phyloP scores from a whole-genome alignment of 768 basidiomycete genomes.

The Leccinum subtestaceum region DNA sequence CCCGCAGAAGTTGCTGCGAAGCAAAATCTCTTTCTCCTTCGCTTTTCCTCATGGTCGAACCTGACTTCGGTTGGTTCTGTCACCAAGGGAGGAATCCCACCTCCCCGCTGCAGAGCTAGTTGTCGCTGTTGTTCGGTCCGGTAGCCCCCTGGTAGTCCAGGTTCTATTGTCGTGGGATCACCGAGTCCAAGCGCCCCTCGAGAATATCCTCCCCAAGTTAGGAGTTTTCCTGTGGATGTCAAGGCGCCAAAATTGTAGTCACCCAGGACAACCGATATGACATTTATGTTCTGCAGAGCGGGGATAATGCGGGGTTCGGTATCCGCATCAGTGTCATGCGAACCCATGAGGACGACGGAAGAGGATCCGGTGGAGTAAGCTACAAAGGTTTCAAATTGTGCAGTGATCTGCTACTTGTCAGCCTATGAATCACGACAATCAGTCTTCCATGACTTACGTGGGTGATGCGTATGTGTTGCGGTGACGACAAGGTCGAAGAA shows the following conservation, averaged over 20 bases:
- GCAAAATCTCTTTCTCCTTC: constrained; percentile 61
- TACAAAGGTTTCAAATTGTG: constrained; percentile 78
- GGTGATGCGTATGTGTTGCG: constrained; percentile 59
- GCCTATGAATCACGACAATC: neutral
- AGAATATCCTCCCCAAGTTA: constrained; percentile 80
- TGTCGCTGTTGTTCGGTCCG: constrained; percentile 35
- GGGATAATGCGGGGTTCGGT: constrained; percentile 62
- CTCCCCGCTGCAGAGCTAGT: constrained; percentile 24
- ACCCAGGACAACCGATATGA: constrained; percentile 87
- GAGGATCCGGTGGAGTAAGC: constrained; percentile 71
- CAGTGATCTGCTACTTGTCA: constrained; percentile 60
- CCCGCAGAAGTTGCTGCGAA: constrained; percentile 80
- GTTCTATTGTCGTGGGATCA: constrained; percentile 53
- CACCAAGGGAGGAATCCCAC: constrained; percentile 41
- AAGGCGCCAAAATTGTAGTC: constrained; percentile 92
- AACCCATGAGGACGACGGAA: constrained; percentile 76
- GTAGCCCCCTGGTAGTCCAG: constrained; percentile 63
- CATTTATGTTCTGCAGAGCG: constrained; percentile 66
- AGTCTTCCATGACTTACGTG: constrained; percentile 54
- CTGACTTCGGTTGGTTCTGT: constrained; percentile 63
- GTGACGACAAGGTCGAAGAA: constrained; percentile 36
- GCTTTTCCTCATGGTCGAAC: constrained; percentile 60
- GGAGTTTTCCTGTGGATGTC: constrained; percentile 68
- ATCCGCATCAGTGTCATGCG: constrained; percentile 41
- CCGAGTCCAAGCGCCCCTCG: constrained; percentile 85